Conservation (phyloP, 2,329 filamentous ascomycete genomes). For the Diaporthe longicolla region DNA sequence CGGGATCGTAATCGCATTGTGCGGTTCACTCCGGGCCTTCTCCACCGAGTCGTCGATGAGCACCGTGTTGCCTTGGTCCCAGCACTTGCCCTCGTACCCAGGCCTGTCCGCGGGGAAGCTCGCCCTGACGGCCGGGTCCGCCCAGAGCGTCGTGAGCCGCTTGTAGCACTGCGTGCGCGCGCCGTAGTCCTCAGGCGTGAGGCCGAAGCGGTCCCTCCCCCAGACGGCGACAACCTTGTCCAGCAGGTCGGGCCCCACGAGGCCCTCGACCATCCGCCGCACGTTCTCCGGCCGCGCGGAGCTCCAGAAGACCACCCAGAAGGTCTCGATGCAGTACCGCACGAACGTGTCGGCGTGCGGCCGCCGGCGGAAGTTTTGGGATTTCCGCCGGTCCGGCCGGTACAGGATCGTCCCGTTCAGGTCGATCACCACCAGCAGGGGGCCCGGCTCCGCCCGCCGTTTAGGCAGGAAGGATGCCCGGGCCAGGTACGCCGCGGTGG, state of each 20-base stretch:
- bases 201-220: slow-evolving; percentile 82
- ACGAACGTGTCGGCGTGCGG: slow-evolving; percentile 80
- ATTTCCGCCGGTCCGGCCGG: slow-evolving; percentile 69
- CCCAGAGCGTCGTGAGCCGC: slow-evolving; percentile 81
- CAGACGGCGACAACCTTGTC: slow-evolving; percentile 77
- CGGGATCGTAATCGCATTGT: slow-evolving; percentile 84
- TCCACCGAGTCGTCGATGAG: slow-evolving; percentile 87
- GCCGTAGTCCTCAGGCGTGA: slow-evolving; percentile 75
- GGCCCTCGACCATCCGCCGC: slow-evolving; percentile 71
- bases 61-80: slow-evolving; percentile 89
- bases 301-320: slow-evolving; percentile 91
- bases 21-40: slow-evolving; percentile 87
- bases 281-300: slow-evolving; percentile 85
- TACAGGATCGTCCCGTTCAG: slow-evolving; percentile 91
- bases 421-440: slow-evolving; percentile 87
- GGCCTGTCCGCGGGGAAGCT: slow-evolving; percentile 59
- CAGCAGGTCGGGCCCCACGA: slow-evolving; percentile 71
- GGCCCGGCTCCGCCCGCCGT: slow-evolving; percentile 63
- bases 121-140: slow-evolving; percentile 57
- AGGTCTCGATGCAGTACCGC: slow-evolving; percentile 78
- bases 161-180: slow-evolving; percentile 91
- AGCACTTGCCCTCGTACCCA: slow-evolving; percentile 58
- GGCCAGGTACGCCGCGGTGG: slow-evolving; percentile 72
- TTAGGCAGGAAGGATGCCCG: slow-evolving; percentile 63
- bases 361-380: slow-evolving; percentile 73